Base-by-base conservation (phyloP, 441 rosid species). In the Manihot esculenta region DNA sequence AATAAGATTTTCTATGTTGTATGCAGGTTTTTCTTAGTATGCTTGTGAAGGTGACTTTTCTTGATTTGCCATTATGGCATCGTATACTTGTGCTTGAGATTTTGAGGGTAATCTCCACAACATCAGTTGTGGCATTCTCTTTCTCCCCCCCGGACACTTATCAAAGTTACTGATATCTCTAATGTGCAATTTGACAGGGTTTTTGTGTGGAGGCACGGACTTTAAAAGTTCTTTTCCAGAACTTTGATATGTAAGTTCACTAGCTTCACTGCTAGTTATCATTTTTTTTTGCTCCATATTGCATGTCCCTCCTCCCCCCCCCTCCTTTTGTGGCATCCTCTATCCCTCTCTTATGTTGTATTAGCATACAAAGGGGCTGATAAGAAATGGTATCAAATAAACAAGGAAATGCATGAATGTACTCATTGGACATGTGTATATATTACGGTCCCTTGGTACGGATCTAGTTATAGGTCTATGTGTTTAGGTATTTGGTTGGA, bases 21-120 rank as follows among this genome's bases (percentile, higher is more conserved):
- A 57, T 82, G 87, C 89, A 93, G 99, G 99, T 96, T 78, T 96
- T 96, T 77, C 91, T 96, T 57, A 95, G 94, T 77, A 96, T 96
- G 99, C 83, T 96, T 66, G 88, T 93, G 84, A 96, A 91, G 83
- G 89, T 86, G 75, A 88, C 93, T 70, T 90, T 86, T 84, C 91
- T 91, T 70, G 99, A 96, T 86, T 84, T 96, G 78, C 97, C 98
- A 72, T 77, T 96, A 72, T 96, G 99, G 99, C 98, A 96, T 84
- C 97, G 97, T 68, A 96, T 96, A 84, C 99, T 96, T 71, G 99
- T 96, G 84, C 98, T 96, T 74, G 99, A 96, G 88, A 86, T 96
- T 78, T 82, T 96, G 78, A 88, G 98, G 97, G 99, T 96, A 89
- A 88, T 78, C 62, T 64, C 66, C 68, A 71, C 66, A 70, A 24